phyloP scores from a whole-genome alignment of 805 yeast species.

The Ogataea siamensis region DNA sequence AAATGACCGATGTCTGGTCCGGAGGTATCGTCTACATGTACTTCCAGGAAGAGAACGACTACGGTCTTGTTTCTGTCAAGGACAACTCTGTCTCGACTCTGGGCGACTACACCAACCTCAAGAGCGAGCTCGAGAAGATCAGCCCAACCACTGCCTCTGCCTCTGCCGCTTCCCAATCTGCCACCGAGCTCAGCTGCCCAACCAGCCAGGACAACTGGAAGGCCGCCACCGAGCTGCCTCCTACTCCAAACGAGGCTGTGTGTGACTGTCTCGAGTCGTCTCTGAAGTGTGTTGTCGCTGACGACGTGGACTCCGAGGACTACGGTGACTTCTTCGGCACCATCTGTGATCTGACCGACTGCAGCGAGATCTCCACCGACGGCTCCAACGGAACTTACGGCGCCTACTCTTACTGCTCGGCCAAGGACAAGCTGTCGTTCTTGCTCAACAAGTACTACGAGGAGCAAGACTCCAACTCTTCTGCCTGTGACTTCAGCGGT shows the following conservation, averaged over 20 bases:
- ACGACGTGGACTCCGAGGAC: constrained; percentile 48
- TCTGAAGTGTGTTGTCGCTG: constrained; percentile 57
- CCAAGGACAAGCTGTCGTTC: constrained; percentile 67
- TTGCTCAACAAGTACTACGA: constrained; percentile 63
- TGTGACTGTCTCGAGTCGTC: constrained; percentile 62
- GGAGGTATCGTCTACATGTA: constrained; percentile 95
- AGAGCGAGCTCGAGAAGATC: constrained; percentile 50
- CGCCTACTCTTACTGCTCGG: constrained; percentile 67
- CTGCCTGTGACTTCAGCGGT: constrained; percentile 73
- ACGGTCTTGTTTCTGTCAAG: constrained; percentile 68
- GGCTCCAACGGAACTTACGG: constrained; percentile 71
- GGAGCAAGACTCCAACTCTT: constrained; percentile 39
- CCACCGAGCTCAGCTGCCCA: constrained; percentile 46
- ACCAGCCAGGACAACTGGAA: constrained; percentile 55
- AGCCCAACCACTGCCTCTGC: constrained; percentile 47
- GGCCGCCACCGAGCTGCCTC: constrained; percentile 69
- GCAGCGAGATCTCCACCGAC: constrained; percentile 59
- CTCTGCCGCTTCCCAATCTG: constrained; percentile 36
- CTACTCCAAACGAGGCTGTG: constrained; percentile 65
- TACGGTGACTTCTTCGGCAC: constrained; percentile 58
- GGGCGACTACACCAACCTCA: constrained; percentile 56
- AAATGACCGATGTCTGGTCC: constrained; percentile 90
- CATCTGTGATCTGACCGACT: constrained; percentile 58
- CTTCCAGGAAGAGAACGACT: constrained; percentile 77
- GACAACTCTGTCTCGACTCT: constrained; percentile 53